phyloP scores from a whole-genome alignment of 2,329 filamentous ascomycete species.

The Colletotrichum gigasporum region DNA sequence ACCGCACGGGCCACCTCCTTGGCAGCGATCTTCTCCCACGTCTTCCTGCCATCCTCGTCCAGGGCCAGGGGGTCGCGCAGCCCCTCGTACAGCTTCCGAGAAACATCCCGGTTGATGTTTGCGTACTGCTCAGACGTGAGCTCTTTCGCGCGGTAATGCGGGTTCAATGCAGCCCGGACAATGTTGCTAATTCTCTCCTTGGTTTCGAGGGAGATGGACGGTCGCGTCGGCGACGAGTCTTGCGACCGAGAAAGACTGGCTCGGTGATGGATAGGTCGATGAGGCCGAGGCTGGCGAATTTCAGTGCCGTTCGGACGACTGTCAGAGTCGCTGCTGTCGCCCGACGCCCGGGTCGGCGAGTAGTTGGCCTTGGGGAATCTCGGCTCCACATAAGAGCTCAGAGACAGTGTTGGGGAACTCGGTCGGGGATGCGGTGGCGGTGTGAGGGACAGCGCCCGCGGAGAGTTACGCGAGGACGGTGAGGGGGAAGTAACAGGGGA shows the following conservation, averaged over 20 bases:
- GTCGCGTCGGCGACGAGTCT: slow-evolving; percentile 75
- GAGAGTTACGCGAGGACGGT: slow-evolving; percentile 72
- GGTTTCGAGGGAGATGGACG: slow-evolving; percentile 76
- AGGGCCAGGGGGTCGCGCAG: slow-evolving; percentile 65
- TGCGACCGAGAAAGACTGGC: slow-evolving; percentile 56
- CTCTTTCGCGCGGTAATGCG: slow-evolving; percentile 78
- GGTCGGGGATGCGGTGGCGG: slow-evolving; percentile 75
- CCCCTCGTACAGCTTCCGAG: slow-evolving; percentile 84
- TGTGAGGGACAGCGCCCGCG: slow-evolving; percentile 72
- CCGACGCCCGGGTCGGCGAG: slow-evolving; percentile 63
- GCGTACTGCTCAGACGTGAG: slow-evolving; percentile 92
- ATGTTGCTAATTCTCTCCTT: slow-evolving; percentile 92
- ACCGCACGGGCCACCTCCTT: slow-evolving; percentile 84
- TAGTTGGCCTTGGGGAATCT: slow-evolving; percentile 80
- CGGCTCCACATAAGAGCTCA: slow-evolving; percentile 78
- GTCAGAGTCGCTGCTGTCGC: slow-evolving; percentile 58
- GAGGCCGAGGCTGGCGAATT: slow-evolving; percentile 62
- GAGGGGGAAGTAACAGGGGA: slow-evolving; percentile 76
- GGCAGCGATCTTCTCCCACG: slow-evolving; percentile 80
- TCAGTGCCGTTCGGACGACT: slow-evolving; percentile 50
- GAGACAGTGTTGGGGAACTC: slow-evolving; percentile 70
- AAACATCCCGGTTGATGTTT: slow-evolving; percentile 89
- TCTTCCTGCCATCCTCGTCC: slow-evolving; percentile 71
- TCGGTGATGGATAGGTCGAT: slow-evolving; percentile 53
- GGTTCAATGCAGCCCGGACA: slow-evolving; percentile 83